phyloP scores from a whole-genome alignment of 352 stramenopile genomes.

The Globisporangium paddicum region DNA sequence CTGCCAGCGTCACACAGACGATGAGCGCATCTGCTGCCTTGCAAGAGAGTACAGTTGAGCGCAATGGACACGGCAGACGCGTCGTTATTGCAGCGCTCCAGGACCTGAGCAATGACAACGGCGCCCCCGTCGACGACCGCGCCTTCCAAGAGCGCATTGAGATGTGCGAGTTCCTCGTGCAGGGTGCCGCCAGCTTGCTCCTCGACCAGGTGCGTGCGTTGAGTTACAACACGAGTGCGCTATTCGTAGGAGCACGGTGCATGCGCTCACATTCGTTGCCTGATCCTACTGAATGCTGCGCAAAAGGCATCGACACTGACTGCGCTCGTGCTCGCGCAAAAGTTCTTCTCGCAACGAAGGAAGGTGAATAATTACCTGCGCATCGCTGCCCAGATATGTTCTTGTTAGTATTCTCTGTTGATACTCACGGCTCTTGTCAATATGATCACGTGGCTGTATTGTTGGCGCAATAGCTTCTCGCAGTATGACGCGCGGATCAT shows the following conservation, averaged over 20 bases:
- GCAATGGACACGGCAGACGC: neutral
- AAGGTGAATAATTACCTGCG: constrained; percentile 12
- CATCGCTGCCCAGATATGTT: neutral
- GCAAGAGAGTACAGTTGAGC: neutral
- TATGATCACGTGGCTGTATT: neutral
- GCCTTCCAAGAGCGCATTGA: constrained; percentile 5
- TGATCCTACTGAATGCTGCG: neutral
- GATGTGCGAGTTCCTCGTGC: constrained; percentile 7
- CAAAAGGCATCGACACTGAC: constrained; percentile 14
- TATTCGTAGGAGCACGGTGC: neutral
- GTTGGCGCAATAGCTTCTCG: constrained; percentile 8
- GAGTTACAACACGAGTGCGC: neutral
- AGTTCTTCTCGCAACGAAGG: constrained; percentile 17
- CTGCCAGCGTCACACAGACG: neutral
- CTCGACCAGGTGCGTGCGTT: constrained; percentile 10
- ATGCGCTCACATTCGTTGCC: neutral
- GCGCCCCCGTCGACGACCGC: neutral
- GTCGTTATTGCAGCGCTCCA: neutral
- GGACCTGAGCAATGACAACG: neutral
- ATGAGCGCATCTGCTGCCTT: neutral
- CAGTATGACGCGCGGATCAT: constrained; percentile 18
- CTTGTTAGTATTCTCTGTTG: neutral
- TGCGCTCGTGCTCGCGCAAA: constrained; percentile 14
- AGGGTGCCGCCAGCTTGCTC: constrained; percentile 10
- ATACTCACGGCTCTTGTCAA: neutral